These are phyloP conservation scores for Phytopythium sindhum DNA, from an alignment of 352 stramenopile genomes.

Conservation along the genomic window DNA sequence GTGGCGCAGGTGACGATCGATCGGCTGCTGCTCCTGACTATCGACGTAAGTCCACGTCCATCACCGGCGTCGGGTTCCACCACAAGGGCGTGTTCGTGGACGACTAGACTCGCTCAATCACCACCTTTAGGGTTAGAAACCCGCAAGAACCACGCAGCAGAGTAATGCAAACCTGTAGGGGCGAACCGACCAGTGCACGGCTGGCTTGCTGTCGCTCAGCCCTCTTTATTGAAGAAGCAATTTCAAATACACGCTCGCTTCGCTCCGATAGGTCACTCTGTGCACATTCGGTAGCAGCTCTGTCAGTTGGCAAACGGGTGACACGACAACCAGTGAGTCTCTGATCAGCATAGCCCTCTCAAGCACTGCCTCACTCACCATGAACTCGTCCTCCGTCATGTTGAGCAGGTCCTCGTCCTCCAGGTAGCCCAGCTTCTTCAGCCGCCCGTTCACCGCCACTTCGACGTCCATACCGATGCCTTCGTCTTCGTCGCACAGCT, in stretches of 20 bases:
- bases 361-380: constrained; percentile 36
- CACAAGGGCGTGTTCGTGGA: constrained; percentile 67
- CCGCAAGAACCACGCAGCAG: background rate
- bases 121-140: background rate
- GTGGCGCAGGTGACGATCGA: background rate
- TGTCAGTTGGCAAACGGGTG: constrained; percentile 15
- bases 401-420: constrained; percentile 78
- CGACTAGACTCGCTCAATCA: constrained; percentile 22
- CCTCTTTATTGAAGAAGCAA: constrained; percentile 2
- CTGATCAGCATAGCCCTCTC: background rate
- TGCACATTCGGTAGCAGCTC: constrained; percentile 73
- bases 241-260: background rate
- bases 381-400: constrained; percentile 85
- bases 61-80: constrained; percentile 47
- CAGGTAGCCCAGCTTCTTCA: constrained; percentile 60
- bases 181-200: background rate
- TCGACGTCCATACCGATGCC: constrained; percentile 36
- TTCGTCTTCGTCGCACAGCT: constrained; percentile 74
- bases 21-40: constrained; percentile 14
- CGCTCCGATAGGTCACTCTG: background rate
- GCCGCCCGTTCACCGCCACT: constrained; percentile 61
- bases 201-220: background rate
- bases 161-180: background rate
- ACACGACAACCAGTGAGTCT: constrained; percentile 1
- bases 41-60: constrained; percentile 44